These are phyloP conservation scores for Coprinellus micaceus DNA, from an alignment of 768 basidiomycete species.

Conservation along the genomic window DNA sequence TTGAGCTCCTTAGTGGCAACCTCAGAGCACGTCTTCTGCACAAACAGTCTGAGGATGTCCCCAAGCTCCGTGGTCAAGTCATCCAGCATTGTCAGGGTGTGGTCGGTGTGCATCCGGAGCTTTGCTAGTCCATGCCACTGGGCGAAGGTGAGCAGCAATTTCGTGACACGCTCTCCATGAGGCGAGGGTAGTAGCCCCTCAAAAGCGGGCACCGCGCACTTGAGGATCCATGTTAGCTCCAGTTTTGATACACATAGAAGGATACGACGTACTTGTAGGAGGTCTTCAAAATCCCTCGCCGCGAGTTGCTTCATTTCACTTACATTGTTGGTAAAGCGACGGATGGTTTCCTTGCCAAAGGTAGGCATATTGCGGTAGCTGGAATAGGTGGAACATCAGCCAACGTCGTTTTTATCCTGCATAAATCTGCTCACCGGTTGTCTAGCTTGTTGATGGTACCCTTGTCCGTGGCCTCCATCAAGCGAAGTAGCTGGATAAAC, in stretches of 20 bases:
- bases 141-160: slow-evolving; percentile 23
- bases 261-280: slow-evolving; percentile 34
- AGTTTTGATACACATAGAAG: no score
- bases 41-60: slow-evolving; percentile 27
- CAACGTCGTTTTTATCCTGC: no score
- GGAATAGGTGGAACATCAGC: no score
- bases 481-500: slow-evolving; percentile 31
- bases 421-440: slow-evolving; percentile 23
- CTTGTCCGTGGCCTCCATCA: slow-evolving; percentile 21
- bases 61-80: slow-evolving; percentile 27
- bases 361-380: no score
- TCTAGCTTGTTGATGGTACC: slow-evolving; percentile 20
- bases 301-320: slow-evolving; percentile 29
- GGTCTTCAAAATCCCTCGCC: slow-evolving; percentile 34
- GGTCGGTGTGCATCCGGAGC: slow-evolving; percentile 28
- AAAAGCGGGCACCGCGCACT: no score
- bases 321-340: background rate
- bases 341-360: no score
- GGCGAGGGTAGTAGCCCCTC: no score
- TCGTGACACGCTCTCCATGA: slow-evolving; percentile 18
- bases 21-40: slow-evolving; percentile 17
- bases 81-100: slow-evolving; percentile 21
- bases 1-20: slow-evolving; percentile 35
- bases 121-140: slow-evolving; percentile 35
- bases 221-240: no score